Conservation (phyloP, 2,329 filamentous ascomycete species). For the Talaromyces sp. region DNA sequence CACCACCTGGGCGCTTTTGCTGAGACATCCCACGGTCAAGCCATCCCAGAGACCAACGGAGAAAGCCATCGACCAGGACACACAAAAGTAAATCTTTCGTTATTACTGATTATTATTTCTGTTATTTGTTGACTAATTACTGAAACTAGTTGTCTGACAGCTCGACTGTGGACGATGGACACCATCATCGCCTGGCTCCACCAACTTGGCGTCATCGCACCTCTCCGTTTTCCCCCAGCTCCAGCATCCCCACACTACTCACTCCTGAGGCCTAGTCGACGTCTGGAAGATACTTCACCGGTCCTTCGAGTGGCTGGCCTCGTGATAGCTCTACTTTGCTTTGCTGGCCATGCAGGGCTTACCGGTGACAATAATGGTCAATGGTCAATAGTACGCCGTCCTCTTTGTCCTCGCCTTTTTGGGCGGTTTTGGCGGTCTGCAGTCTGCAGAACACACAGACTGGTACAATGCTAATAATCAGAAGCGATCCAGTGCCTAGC, state of each 20-base stretch:
- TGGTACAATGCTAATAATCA: neutral
- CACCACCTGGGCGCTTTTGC: neutral
- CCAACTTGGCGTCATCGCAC: neutral
- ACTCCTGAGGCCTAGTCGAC: neutral
- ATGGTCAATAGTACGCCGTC: neutral
- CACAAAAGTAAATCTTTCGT: neutral
- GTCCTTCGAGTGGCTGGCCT: neutral
- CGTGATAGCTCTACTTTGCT: neutral
- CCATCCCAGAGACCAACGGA: neutral
- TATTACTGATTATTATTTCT: neutral
- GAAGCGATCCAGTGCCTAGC: neutral
- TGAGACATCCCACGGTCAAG: neutral
- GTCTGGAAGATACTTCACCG: neutral
- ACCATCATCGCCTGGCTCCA: neutral
- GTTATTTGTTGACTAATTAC: neutral
- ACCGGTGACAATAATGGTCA: neutral
- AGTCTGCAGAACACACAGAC: neutral
- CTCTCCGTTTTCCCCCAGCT: constrained; percentile 92
- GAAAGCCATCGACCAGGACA: neutral
- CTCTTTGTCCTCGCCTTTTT: neutral
- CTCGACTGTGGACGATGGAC: neutral
- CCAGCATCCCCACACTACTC: constrained; percentile 61
- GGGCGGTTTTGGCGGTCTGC: neutral
- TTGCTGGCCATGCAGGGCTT: neutral
- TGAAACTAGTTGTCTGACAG: neutral